Conservation (phyloP, 2,329 filamentous ascomycete species). For the Fusarium buxicola region DNA sequence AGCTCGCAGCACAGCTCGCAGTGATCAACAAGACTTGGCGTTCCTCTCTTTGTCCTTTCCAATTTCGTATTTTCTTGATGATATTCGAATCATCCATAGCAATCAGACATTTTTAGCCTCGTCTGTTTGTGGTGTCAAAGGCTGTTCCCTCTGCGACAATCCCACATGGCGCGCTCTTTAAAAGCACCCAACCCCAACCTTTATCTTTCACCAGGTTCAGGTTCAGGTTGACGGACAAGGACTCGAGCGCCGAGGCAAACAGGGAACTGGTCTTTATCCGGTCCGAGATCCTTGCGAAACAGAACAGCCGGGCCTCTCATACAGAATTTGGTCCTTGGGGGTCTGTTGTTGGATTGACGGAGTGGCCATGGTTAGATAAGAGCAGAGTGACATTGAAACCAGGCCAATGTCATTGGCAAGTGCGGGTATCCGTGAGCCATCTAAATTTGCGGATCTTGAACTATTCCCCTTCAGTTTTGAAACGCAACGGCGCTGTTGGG, state of each 20-base stretch:
- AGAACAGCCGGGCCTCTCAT: slow-evolving; percentile 14
- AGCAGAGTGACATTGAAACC: slow-evolving; percentile 10
- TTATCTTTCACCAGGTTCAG: slow-evolving; percentile 14
- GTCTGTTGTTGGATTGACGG: slow-evolving; percentile 8
- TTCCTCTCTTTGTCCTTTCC: neutral
- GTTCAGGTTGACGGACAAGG: slow-evolving; percentile 10
- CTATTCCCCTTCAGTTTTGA: slow-evolving; percentile 14
- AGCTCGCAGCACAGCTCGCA: slow-evolving; percentile 3
- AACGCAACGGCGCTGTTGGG: slow-evolving; percentile 29
- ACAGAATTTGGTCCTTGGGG: slow-evolving; percentile 11
- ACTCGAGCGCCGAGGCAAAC: slow-evolving; percentile 20
- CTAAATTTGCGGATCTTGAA: slow-evolving; percentile 25
- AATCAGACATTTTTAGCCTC: neutral
- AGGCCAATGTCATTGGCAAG: slow-evolving; percentile 21
- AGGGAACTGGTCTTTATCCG: slow-evolving; percentile 34
- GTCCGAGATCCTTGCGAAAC: slow-evolving; percentile 26
- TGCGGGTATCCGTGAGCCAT: slow-evolving; percentile 25
- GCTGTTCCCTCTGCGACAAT: slow-evolving; percentile 1
- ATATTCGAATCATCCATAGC: slow-evolving; percentile 10
- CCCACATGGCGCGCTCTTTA: neutral
- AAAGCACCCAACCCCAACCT: neutral
- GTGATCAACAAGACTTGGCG: slow-evolving; percentile 4
- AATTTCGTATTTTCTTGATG: neutral
- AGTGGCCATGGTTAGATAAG: slow-evolving; percentile 2
- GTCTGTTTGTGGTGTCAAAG: slow-evolving; percentile 5